Evolutionary conservation across 352 stramenopile species (phyloP).

Genomic region (Globisporangium lucens): DNA sequence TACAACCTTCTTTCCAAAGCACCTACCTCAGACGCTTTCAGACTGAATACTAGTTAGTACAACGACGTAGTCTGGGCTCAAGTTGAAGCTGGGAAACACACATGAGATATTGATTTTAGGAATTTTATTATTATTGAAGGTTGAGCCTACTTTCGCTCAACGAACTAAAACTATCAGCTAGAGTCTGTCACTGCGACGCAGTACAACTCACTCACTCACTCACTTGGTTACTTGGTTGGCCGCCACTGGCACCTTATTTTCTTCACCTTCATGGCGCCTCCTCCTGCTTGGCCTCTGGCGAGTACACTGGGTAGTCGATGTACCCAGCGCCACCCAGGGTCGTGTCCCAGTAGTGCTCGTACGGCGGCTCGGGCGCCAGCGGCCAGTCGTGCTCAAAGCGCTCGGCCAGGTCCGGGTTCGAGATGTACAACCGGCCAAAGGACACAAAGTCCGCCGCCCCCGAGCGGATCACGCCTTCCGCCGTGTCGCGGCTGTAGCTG

Average conservation of each 20-base stretch:
- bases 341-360: conserved; percentile 1
- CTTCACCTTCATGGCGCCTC: neutral
- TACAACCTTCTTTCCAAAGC: too few relatives aligned
- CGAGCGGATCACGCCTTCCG: neutral
- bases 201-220: neutral
- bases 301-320: neutral
- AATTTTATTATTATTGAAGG: neutral
- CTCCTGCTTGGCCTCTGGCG: neutral
- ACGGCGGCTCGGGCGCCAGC: neutral
- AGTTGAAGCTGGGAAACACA: neutral
- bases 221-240: too few relatives aligned
- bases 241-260: too few relatives aligned
- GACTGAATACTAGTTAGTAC: too few relatives aligned
- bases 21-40: too few relatives aligned
- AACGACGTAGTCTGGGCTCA: too few relatives aligned
- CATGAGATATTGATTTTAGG: neutral
- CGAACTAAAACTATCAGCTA: neutral
- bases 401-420: neutral
- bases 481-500: neutral
- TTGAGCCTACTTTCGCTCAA: neutral
- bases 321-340: neutral
- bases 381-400: neutral
- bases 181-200: neutral
- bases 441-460: neutral
- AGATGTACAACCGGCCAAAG: neutral